These are phyloP conservation scores for Botrytis tulipae DNA, from an alignment of 2,329 filamentous ascomycete species.

Conservation along the genomic window DNA sequence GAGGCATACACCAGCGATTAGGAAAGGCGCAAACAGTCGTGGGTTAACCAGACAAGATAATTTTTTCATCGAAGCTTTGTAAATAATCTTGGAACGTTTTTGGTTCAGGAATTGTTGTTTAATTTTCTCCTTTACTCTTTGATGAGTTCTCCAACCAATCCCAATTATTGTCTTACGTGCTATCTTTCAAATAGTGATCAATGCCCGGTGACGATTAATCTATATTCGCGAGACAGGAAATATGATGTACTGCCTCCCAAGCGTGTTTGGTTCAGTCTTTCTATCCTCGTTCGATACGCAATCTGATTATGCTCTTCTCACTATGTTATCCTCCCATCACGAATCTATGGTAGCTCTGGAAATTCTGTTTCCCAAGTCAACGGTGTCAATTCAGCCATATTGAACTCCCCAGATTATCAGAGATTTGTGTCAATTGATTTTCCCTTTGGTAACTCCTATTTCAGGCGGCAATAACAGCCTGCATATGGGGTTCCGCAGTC, in stretches of 20 bases:
- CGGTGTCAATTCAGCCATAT: rapidly evolving
- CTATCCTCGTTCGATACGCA: background rate
- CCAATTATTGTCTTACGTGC: background rate
- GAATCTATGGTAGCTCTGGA: background rate
- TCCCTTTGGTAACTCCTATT: background rate
- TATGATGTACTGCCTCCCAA: background rate
- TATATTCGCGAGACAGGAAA: background rate
- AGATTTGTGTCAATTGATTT: background rate
- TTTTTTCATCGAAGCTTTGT: background rate
- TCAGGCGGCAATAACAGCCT: background rate
- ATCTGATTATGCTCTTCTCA: background rate
- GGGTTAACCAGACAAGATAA: background rate
- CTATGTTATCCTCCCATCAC: background rate
- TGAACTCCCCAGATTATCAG: too few species aligned
- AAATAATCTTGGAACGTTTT: background rate
- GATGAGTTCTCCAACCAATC: rapidly evolving
- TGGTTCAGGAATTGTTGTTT: background rate
- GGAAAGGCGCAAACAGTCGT: background rate
- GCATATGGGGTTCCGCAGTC: rapidly evolving
- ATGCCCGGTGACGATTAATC: background rate
- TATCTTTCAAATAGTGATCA: background rate
- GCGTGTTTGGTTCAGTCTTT: background rate
- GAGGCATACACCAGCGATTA: background rate
- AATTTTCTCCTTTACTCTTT: background rate
- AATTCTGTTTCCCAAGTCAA: background rate